phyloP scores from a whole-genome alignment of 352 stramenopile genomes.

The Phytophthora aleatoria region DNA sequence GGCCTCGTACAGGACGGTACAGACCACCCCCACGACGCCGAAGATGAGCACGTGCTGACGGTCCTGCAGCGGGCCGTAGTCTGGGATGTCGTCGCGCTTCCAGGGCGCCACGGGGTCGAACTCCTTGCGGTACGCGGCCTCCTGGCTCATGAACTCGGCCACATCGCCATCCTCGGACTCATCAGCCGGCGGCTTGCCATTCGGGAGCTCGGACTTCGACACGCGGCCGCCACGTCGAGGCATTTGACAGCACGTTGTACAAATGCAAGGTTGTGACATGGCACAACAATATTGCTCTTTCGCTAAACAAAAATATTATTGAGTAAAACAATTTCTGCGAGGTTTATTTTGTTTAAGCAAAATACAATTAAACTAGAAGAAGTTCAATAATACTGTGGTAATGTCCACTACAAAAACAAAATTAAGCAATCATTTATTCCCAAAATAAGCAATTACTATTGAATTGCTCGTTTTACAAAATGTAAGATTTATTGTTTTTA shows the following conservation, averaged over 20 bases:
- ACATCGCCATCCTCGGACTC: constrained; percentile 24
- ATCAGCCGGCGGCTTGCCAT: constrained; percentile 11
- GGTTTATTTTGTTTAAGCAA: too few species aligned
- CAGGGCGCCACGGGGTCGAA: constrained; percentile 83
- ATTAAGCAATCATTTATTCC: too few species aligned
- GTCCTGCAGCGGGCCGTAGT: constrained; percentile 75
- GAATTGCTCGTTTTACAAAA: too few species aligned
- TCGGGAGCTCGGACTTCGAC: constrained; percentile 25
- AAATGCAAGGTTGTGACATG: background rate
- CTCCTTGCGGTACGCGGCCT: constrained; percentile 63
- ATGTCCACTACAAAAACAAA: too few species aligned
- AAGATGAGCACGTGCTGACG: constrained; percentile 72
- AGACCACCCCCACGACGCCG: constrained; percentile 56
- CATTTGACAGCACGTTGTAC: constrained; percentile 16
- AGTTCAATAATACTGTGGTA: too few species aligned
- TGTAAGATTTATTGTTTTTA: too few species aligned
- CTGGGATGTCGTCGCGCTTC: constrained; percentile 80
- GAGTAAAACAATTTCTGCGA: too few species aligned
- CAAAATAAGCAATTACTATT: too few species aligned
- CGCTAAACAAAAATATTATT: background rate
- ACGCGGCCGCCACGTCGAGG: constrained; percentile 16
- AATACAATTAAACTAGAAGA: too few species aligned
- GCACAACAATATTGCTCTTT: background rate
- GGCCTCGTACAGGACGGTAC: constrained; percentile 75
- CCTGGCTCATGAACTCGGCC: constrained; percentile 43